These are phyloP conservation scores for Aspergillus cristatus DNA, from an alignment of 495 filamentous ascomycete species.

Conservation along the genomic window DNA sequence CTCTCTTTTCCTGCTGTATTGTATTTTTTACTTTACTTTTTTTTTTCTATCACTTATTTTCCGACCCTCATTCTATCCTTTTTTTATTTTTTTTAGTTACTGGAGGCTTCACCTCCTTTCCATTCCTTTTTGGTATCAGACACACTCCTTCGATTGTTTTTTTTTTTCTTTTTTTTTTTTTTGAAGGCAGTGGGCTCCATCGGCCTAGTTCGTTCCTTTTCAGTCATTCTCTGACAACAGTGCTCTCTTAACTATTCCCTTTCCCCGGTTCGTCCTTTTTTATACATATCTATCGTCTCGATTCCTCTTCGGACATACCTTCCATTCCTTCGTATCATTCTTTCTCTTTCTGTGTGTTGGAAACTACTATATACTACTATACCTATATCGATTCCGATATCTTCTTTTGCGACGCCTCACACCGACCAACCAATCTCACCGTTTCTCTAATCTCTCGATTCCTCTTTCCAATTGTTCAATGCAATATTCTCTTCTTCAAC, in stretches of 20 bases:
- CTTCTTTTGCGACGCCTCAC: no score
- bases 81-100: slow-evolving; percentile 8
- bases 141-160: slow-evolving; percentile 1
- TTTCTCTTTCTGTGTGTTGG: no score
- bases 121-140: slow-evolving; percentile 13
- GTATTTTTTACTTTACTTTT: slow-evolving; percentile 5
- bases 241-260: no score
- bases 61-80: slow-evolving; percentile 9
- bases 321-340: no score
- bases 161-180: slow-evolving; percentile 1
- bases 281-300: no score
- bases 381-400: no score
- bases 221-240: slow-evolving; percentile 6
- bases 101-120: slow-evolving; percentile 3
- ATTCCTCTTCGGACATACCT: no score
- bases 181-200: slow-evolving; percentile 1
- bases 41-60: slow-evolving; percentile 1
- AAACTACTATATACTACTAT: no score
- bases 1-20: slow-evolving; percentile 11
- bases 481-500: slow-evolving; percentile 6
- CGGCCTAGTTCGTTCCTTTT: background rate
- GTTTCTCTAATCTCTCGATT: background rate
- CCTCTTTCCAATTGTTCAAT: slow-evolving; percentile 9
- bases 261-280: no score
- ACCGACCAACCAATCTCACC: no score